Percentiles rank a stretch among this genome's conserved stretches.
Conservation (phyloP, 371 early-diverging fungal species). For the Nematocida displodere region DNA sequence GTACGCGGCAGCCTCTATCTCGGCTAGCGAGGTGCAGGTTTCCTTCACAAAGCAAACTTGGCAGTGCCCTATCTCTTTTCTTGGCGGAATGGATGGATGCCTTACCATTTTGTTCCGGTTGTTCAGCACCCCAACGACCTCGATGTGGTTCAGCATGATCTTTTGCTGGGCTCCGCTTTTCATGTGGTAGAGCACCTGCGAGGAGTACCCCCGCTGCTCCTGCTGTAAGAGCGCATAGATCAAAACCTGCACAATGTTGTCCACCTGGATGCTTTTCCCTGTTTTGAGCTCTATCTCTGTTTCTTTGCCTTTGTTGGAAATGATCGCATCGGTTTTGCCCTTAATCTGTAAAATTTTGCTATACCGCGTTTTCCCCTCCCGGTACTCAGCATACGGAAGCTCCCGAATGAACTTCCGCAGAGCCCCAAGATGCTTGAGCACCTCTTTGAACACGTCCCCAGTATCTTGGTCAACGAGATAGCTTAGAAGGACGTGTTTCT, state of each 20-base stretch:
- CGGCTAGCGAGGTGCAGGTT: not conserved
- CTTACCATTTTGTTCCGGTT: constrained; percentile 9
- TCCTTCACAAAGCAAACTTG: not conserved
- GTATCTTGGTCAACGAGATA: not conserved
- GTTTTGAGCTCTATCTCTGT: constrained; percentile 50
- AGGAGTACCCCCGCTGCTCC: constrained; percentile 7
- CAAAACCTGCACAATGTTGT: constrained; percentile 27
- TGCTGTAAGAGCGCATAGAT: constrained; percentile 38
- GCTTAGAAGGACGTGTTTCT: not conserved
- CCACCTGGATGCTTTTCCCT: constrained; percentile 13
- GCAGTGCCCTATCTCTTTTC: constrained; percentile 28
- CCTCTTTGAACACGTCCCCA: not conserved
- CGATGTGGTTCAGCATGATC: constrained; percentile 10
- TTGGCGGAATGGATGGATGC: not conserved
- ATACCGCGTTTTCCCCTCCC: constrained; percentile 9
- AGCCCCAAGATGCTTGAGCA: constrained; percentile 17
- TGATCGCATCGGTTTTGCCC: constrained; percentile 29
- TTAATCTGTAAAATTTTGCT: constrained; percentile 34
- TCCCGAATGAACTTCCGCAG: constrained; percentile 9
- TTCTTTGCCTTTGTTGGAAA: constrained; percentile 2
- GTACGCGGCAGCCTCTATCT: constrained; percentile 14
- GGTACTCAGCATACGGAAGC: not conserved
- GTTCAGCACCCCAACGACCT: constrained; percentile 4
- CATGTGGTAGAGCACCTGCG: constrained; percentile 28
- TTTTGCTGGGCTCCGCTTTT: not conserved